Evolutionary conservation across 192 early-diverging fungal genomes (phyloP).

Genomic region (Podila epicladia): DNA sequence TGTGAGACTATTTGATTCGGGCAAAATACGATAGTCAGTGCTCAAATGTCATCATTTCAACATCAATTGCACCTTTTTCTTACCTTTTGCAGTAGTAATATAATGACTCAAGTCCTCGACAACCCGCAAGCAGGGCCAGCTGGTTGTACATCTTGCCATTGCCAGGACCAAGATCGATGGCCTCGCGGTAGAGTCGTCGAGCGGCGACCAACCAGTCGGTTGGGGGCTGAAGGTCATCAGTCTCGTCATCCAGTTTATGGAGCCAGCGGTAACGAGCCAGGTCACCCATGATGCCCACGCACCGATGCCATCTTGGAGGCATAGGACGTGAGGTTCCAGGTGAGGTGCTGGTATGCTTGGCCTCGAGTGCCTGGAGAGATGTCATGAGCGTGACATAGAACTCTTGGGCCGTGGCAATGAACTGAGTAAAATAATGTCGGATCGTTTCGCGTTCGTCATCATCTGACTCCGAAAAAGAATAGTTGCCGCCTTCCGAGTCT

Average conservation of each 20-base stretch:
- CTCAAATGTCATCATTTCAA: not conserved
- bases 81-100: conserved; percentile 56
- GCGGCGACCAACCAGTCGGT: conserved; percentile 41
- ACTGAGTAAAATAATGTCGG: conserved; percentile 50
- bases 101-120: conserved; percentile 34
- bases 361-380: conserved; percentile 43
- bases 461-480: conserved; percentile 24
- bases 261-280: conserved; percentile 62
- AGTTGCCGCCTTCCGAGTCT: conserved; percentile 19
- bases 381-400: conserved; percentile 56
- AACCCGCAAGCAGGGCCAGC: conserved; percentile 52
- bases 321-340: conserved; percentile 11
- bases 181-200: conserved; percentile 41
- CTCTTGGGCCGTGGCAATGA: conserved; percentile 54
- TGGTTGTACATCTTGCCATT: conserved; percentile 65
- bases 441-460: conserved; percentile 22
- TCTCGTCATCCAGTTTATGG: conserved; percentile 47
- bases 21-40: not conserved
- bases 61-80: not conserved
- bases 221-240: not conserved
- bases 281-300: conserved; percentile 59
- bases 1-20: conserved; percentile 47
- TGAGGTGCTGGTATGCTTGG: conserved; percentile 9
- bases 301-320: conserved; percentile 58
- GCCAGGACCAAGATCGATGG: conserved; percentile 49